Base-by-base conservation (phyloP, 75 land plant genomes). In the Selaginella moellendorffii region DNA sequence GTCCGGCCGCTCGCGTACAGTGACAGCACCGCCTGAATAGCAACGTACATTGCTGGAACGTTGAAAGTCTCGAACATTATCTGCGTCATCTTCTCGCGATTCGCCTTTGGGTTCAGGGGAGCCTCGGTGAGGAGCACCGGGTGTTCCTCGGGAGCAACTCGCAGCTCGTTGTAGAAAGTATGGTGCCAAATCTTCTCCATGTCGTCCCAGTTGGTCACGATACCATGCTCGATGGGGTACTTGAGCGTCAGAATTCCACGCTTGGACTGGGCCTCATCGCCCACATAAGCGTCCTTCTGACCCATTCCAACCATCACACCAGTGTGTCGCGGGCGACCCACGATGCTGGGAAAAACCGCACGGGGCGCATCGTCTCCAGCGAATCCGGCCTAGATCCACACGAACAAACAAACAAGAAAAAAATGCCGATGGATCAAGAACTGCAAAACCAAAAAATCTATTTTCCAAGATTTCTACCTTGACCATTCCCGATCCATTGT, bases 51-150 rank as follows among this genome's bases (percentile, higher is more conserved):
- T 30, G 81, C 81, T 24, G 81, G 81, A 24, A 77, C 81, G 63
- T 82, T 79, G 65, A 77, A 78, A 0, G 77, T 82, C 42, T 82
- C 85, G 69, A 82, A 82, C 85, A 82, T 82, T 52, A 83, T 84
- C 60, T 79, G 83, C 27, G 84, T 82, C 82, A 82, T 79, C 65
- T 83, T 83, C 64, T 83, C 86, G 31, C 86, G 70, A 58, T 83
- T 83, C 25, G 81, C 83, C 72, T 83, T 81, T 17, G 86, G 84
- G 69, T 84, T 84, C 20, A 84, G 72, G 24, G 87, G 87, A 17
- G 87, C 79, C 63, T 84, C 87, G 52, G 87, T 9, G 31, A 79
- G 76, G 21, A 79, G 70, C 8, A 79, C 75, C 29, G 81, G 81
- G 21, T 78, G 80, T 29, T 79, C 81, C 65, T 79, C 80, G 1